Evolutionary conservation across 2,329 filamentous ascomycete genomes (phyloP).

Genomic region (Aspergillus alliaceus): DNA sequence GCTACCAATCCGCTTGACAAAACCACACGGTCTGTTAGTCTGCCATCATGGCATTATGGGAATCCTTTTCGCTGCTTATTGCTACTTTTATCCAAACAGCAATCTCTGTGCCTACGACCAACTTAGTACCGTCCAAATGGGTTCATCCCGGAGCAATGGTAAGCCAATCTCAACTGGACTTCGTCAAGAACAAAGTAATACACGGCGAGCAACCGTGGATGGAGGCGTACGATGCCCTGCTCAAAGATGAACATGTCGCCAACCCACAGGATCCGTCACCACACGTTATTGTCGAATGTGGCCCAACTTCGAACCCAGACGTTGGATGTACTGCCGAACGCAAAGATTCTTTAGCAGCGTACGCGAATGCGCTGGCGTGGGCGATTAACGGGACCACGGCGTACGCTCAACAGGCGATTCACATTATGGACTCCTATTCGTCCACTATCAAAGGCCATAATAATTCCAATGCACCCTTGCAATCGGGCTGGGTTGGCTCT

Average conservation of each 20-base stretch:
- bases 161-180: background rate
- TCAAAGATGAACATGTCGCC: background rate
- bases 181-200: background rate
- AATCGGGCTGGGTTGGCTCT: background rate
- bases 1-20: no score
- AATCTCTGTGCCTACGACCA: background rate
- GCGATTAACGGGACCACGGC: background rate
- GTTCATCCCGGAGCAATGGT: background rate
- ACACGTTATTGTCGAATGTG: background rate
- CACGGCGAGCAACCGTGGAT: background rate
- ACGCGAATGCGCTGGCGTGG: background rate
- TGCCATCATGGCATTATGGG: background rate
- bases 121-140: background rate
- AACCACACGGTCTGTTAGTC: background rate
- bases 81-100: background rate
- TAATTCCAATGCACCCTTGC: background rate
- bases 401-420: background rate
- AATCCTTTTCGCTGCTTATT: background rate
- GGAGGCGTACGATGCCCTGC: background rate
- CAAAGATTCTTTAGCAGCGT: background rate
- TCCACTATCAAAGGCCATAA: background rate
- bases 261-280: background rate
- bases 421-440: background rate
- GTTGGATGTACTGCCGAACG: background rate
- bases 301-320: background rate